Evolutionary conservation across 805 yeast species (phyloP).

Genomic region (Citeromyces matritensis): DNA sequence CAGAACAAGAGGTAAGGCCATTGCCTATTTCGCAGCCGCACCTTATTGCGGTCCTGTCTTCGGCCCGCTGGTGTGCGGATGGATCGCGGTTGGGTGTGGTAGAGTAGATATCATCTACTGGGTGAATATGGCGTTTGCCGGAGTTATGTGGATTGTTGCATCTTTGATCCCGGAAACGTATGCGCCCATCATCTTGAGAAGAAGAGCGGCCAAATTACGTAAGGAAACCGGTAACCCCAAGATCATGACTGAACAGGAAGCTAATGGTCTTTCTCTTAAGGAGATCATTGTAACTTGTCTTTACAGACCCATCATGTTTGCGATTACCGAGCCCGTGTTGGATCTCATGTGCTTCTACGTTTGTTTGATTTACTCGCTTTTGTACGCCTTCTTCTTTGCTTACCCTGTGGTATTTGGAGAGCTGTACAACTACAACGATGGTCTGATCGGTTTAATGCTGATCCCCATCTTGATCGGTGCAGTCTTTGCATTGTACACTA

Average conservation of each 20-base stretch:
- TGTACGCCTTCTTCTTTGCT: slow-evolving; percentile 91
- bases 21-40: slow-evolving; percentile 82
- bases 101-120: slow-evolving; percentile 63
- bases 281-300: slow-evolving; percentile 66
- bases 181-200: slow-evolving; percentile 66
- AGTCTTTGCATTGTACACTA: slow-evolving; percentile 50
- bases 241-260: slow-evolving; percentile 90
- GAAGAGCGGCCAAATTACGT: slow-evolving; percentile 51
- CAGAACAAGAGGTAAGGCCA: slow-evolving; percentile 74
- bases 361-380: slow-evolving; percentile 77
- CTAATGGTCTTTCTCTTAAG: slow-evolving; percentile 49
- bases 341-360: slow-evolving; percentile 77
- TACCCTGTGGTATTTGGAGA: slow-evolving; percentile 80
- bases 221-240: slow-evolving; percentile 69
- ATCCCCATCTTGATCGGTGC: slow-evolving; percentile 90
- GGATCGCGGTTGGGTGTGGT: slow-evolving; percentile 58
- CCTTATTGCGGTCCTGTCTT: slow-evolving; percentile 90
- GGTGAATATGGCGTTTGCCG: slow-evolving; percentile 91
- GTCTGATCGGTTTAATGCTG: slow-evolving; percentile 72
- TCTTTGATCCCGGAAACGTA: slow-evolving; percentile 77
- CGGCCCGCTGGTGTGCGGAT: slow-evolving; percentile 83
- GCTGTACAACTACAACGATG: slow-evolving; percentile 65
- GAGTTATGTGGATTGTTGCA: slow-evolving; percentile 59
- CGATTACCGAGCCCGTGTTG: slow-evolving; percentile 70
- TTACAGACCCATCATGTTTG: slow-evolving; percentile 66